Evolutionary conservation across 345 rosid genomes (phyloP), one percentile per base, ranked within the genome.

Genomic region (Melaleuca quinquenervia): DNA sequence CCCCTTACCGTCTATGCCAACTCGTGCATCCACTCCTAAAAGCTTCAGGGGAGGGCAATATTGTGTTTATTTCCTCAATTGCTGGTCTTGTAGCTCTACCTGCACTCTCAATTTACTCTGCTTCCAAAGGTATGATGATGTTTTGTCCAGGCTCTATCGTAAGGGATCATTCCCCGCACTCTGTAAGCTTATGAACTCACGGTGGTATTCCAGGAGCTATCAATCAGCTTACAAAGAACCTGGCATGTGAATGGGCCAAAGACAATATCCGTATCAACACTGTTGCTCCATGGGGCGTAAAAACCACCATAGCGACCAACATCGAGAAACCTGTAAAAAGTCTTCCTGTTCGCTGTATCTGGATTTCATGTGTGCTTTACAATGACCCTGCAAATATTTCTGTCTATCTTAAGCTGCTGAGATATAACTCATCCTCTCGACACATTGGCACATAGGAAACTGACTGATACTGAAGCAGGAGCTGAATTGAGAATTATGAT

Each of bases 221-320:
- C 13, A 91, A 91, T 85, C 93, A 91, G 86, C 85, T 92, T 3
- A 87, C 92, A 15, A 91, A 83, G 87, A 90, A 89, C 88, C 88
- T 92, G 87, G 94, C 94, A 52, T 90, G 90, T 64, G 92, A 91
- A 87, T 91, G 94, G 94, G 92, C 92, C 6, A 88, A 89, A 60
- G 93, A 91, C 91, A 87, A 89, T 27, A 90, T 92, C 84, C 89
- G 93, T 20, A 52, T 64, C 49, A 92, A 91, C 85, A 29, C 87
- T 3, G 92, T 92, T 52, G 92, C 92, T 49, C 93, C 92, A 0
- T 89, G 91, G 90, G 83, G 83, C 5, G 91, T 84, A 75, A 89
- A 52, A 75, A 90, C 94, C 86, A 49, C 90, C 8, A 85, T 88
- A 10, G 70, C 85, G 2, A 90, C 94, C 86, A 49, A 89, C 8